Evolutionary conservation across 2,329 filamentous ascomycete genomes (phyloP).

Genomic region (Lecanicillium sp.): DNA sequence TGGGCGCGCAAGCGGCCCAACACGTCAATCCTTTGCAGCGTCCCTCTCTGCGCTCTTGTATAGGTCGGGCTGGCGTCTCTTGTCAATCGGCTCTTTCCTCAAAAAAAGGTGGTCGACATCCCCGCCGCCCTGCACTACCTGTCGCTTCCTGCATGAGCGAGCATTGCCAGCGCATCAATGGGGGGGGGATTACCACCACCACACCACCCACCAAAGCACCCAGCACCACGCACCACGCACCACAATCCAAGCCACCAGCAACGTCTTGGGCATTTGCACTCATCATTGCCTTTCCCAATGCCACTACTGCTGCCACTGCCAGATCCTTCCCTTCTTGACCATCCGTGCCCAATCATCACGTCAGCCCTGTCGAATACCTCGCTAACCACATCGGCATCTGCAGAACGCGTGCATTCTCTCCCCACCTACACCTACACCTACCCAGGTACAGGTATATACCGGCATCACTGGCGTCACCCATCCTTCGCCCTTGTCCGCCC

Average conservation of each 20-base stretch:
- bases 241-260: conserved; percentile 2
- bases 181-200: conserved; percentile 10
- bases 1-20: conserved; percentile 13
- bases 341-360: conserved; percentile 3
- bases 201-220: not conserved
- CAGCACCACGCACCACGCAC: not conserved
- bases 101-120: not conserved
- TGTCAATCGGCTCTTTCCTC: not conserved
- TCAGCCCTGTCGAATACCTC: conserved; percentile 9
- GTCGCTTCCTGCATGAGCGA: conserved; percentile 1
- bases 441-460: too few relatives aligned
- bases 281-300: not conserved
- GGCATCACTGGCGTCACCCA: conserved; percentile 1
- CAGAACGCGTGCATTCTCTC: not conserved
- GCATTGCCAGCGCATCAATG: conserved; percentile 13
- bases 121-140: conserved; percentile 6
- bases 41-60: not conserved
- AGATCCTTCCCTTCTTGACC: not conserved
- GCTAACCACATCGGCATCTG: conserved; percentile 8
- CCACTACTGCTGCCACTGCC: not conserved
- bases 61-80: not conserved
- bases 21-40: conserved; percentile 3
- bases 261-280: not conserved
- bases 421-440: not conserved
- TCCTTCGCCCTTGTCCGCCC: conserved; percentile 9